Conservation (phyloP, 257 asterid species). For the Echium plantagineum region DNA sequence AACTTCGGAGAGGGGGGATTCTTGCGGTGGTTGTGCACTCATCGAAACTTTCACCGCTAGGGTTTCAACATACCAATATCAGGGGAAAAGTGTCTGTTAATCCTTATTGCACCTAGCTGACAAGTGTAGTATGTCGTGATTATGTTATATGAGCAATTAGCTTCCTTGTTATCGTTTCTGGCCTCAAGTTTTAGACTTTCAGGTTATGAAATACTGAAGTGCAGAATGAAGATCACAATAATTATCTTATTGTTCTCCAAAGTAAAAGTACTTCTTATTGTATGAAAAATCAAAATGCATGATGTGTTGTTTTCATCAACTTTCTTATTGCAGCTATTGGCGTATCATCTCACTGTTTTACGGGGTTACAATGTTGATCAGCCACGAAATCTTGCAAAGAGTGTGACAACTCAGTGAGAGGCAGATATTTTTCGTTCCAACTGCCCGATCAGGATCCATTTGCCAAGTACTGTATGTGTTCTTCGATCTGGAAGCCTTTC, state of each 20-base stretch:
- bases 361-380: constrained; percentile 94
- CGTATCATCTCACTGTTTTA: constrained; percentile 86
- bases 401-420: constrained; percentile 81
- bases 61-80: no score
- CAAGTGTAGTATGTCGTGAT: not conserved
- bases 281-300: no score
- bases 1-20: no score
- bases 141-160: not conserved
- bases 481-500: not conserved
- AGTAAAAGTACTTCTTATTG: no score
- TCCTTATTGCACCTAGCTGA: no score
- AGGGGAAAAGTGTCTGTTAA: no score
- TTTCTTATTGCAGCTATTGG: constrained; percentile 55
- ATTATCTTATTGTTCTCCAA: not conserved
- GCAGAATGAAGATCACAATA: not conserved
- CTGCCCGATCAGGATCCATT: not conserved
- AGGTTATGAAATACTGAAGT: no score
- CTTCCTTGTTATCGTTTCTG: not conserved
- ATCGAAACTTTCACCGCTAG: no score
- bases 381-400: constrained; percentile 98
- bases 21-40: no score
- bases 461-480: not conserved
- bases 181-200: not conserved
- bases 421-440: not conserved
- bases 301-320: not conserved